Percentiles rank a stretch among this genome's conserved stretches.
These are phyloP conservation scores for Artemisia tridentata DNA, from an alignment of 129 eudicot genomes.

Conservation along the genomic window DNA sequence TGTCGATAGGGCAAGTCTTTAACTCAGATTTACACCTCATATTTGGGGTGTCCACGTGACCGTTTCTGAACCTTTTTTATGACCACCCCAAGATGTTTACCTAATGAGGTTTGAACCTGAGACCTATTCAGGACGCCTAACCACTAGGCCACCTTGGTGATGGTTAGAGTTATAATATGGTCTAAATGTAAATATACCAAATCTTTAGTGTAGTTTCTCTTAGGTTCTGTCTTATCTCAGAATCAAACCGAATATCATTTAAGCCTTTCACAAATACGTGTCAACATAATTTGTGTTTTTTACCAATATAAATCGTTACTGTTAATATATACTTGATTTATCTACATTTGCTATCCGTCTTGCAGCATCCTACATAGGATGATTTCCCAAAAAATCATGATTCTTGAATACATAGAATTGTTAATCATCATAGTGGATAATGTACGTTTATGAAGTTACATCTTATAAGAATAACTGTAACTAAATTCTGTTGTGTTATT, in stretches of 20 bases:
- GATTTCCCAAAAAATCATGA: background rate
- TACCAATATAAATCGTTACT: background rate
- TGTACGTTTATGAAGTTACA: slow-evolving; percentile 9
- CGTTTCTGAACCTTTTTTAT: no score
- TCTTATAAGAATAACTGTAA: background rate
- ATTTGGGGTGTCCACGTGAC: no score
- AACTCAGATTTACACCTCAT: no score
- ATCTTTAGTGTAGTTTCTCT: background rate
- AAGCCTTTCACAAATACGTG: slow-evolving; percentile 1
- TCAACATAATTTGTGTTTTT: background rate
- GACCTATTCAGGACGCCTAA: no score
- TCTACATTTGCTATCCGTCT: background rate
- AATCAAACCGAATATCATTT: background rate
- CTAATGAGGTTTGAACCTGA: no score
- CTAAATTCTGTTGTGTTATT: background rate
- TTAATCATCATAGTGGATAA: background rate
- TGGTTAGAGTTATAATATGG: no score
- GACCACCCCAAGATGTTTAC: no score
- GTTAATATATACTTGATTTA: background rate
- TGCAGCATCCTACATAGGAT: slow-evolving; percentile 12
- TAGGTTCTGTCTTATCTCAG: background rate
- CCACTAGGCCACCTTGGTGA: no score
- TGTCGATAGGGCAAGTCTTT: no score
- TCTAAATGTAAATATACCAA: background rate
- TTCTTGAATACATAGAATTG: slow-evolving; percentile 4